Percentiles rank a stretch among this genome's conserved stretches.
These are phyloP conservation scores for Diospyros lotus DNA, from an alignment of 148 eudicot species.

Conservation along the genomic window DNA sequence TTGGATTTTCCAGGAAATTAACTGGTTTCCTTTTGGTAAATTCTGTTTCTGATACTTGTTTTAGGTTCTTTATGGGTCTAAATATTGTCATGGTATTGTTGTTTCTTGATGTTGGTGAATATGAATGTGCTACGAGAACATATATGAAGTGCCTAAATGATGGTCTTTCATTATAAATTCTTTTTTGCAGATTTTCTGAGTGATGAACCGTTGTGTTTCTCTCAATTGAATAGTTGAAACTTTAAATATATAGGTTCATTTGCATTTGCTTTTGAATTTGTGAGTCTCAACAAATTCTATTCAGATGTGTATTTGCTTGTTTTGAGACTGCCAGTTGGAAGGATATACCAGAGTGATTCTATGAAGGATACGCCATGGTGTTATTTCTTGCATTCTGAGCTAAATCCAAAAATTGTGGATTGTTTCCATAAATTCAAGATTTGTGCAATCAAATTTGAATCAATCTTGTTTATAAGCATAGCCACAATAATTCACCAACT, in stretches of 20 bases:
- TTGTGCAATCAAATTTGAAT: too few relatives aligned
- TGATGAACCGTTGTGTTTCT: background rate
- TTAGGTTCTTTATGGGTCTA: background rate
- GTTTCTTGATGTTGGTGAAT: background rate
- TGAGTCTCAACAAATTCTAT: constrained; percentile 4
- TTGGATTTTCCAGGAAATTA: constrained; percentile 9
- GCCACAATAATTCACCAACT: too few relatives aligned
- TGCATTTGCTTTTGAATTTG: background rate
- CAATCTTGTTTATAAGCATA: too few relatives aligned
- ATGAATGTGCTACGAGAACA: too few relatives aligned
- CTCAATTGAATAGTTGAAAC: background rate
- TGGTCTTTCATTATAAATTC: background rate
- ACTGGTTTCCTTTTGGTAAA: background rate
- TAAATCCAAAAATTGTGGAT: too few relatives aligned
- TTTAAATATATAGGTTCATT: background rate
- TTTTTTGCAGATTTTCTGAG: background rate
- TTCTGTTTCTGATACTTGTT: constrained; percentile 2
- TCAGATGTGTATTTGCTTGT: background rate
- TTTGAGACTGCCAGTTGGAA: background rate
- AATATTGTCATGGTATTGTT: too few relatives aligned
- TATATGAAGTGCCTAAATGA: background rate
- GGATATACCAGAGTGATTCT: background rate
- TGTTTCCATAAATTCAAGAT: too few relatives aligned
- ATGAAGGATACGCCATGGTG: background rate
- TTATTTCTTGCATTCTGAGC: too few relatives aligned